Conservation (phyloP, 2,329 filamentous ascomycete species). For the Trichoderma cornu-damae region DNA sequence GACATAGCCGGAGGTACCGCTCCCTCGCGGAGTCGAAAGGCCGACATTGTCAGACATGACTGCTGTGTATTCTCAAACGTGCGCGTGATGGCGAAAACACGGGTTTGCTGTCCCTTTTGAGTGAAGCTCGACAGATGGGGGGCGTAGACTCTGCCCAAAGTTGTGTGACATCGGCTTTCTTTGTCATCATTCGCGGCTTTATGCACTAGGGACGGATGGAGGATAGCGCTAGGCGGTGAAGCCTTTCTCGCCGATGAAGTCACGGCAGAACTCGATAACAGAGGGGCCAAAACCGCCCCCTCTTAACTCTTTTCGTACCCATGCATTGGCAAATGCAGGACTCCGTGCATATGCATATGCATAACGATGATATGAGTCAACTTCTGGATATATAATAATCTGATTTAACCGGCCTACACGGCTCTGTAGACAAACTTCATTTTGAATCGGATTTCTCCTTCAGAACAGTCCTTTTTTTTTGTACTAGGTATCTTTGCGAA, state of each 20-base stretch:
- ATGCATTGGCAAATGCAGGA: not conserved
- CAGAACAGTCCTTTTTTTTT: not conserved
- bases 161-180: not conserved
- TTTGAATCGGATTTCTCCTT: not conserved
- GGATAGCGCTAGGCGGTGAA: constrained; percentile 5
- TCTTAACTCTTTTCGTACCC: constrained; percentile 6
- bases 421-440: not conserved
- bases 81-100: not conserved
- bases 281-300: constrained; percentile 21
- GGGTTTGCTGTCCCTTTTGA: not conserved
- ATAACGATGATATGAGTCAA: constrained; percentile 3
- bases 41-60: constrained; percentile 95
- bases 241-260: constrained; percentile 9
- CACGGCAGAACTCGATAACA: constrained; percentile 27
- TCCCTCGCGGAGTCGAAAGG: constrained; percentile 87
- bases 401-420: not conserved
- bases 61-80: not conserved
- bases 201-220: not conserved
- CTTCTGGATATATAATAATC: not conserved
- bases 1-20: constrained; percentile 94
- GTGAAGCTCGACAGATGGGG: not conserved
- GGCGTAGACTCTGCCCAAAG: not conserved
- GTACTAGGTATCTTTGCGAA: not conserved
- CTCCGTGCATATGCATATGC: constrained; percentile 6
- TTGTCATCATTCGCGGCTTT: constrained; percentile 2